These are phyloP conservation scores for Spiromastix sp. DNA, from an alignment of 2,329 filamentous ascomycete genomes.

Conservation along the genomic window DNA sequence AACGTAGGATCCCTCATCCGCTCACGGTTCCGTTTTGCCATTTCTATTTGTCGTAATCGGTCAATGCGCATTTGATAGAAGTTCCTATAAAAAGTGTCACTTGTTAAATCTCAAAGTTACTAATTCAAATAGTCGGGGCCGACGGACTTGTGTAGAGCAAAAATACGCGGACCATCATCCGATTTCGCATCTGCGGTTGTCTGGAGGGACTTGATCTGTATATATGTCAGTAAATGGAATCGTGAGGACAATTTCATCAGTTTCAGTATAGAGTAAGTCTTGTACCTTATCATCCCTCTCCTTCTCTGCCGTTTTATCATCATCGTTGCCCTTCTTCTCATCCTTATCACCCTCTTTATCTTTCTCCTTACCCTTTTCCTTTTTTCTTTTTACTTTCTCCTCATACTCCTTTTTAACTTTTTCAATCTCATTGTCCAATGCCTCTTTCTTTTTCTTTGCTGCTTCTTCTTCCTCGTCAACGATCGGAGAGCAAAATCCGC, in stretches of 20 bases:
- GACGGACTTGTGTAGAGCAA: constrained; percentile 66
- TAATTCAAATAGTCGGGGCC: neutral
- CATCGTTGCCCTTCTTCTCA: constrained; percentile 36
- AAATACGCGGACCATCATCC: constrained; percentile 63
- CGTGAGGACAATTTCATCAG: no score
- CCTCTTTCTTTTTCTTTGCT: constrained; percentile 33
- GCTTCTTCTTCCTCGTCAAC: constrained; percentile 34
- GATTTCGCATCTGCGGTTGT: constrained; percentile 25
- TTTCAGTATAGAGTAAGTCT: neutral
- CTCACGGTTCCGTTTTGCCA: constrained; percentile 71
- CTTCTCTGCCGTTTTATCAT: constrained; percentile 32
- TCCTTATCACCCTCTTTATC: constrained; percentile 38
- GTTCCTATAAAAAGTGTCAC: constrained; percentile 40
- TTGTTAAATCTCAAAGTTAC: constrained; percentile 1
- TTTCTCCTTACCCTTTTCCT: constrained; percentile 47
- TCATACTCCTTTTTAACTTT: constrained; percentile 50
- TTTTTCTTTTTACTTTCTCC: constrained; percentile 64
- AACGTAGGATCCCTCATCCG: constrained; percentile 64
- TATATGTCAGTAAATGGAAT: neutral
- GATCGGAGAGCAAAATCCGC: constrained; percentile 59
- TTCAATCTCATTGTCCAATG: constrained; percentile 36
- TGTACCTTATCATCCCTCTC: constrained; percentile 46
- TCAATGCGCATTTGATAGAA: constrained; percentile 82
- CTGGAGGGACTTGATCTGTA: constrained; percentile 38
- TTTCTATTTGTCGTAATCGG: constrained; percentile 65